phyloP scores from a whole-genome alignment of 2,329 filamentous ascomycete genomes.

The Fusarium lateritium region DNA sequence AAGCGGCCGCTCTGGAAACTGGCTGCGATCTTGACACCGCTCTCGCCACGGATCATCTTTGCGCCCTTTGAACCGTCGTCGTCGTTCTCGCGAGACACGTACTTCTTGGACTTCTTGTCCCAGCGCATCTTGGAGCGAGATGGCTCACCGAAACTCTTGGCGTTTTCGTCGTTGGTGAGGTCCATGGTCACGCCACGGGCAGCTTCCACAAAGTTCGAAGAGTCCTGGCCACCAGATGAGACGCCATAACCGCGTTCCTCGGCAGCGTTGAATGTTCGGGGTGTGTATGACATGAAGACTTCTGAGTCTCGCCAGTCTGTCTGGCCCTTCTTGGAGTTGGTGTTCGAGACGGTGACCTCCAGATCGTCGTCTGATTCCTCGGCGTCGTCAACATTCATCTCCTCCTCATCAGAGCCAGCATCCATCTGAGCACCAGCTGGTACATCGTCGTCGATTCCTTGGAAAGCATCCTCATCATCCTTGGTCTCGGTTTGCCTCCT shows the following conservation, averaged over 20 bases:
- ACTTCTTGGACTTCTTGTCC: constrained; percentile 98
- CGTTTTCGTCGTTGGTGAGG: constrained; percentile 87
- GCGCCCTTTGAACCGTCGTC: constrained; percentile 85
- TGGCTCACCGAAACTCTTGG: constrained; percentile 83
- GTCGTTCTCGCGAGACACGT: constrained; percentile 92
- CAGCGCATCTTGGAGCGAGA: constrained; percentile 86
- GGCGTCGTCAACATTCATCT: constrained; percentile 58
- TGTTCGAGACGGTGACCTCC: constrained; percentile 79
- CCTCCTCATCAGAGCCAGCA: constrained; percentile 50
- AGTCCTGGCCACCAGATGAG: constrained; percentile 81
- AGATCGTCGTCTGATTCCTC: constrained; percentile 75
- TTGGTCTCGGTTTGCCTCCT: constrained; percentile 63
- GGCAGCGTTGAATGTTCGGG: constrained; percentile 82
- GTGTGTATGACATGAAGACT: constrained; percentile 97
- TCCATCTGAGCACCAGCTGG: constrained; percentile 55
- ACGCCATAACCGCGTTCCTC: constrained; percentile 96
- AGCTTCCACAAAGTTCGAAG: constrained; percentile 84
- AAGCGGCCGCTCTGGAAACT: constrained; percentile 94
- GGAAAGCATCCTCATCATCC: constrained; percentile 58
- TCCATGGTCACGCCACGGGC: constrained; percentile 94
- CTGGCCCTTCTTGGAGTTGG: constrained; percentile 66
- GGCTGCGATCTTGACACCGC: constrained; percentile 95
- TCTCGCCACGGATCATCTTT: constrained; percentile 87
- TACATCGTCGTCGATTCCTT: constrained; percentile 51
- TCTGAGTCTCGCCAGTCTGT: constrained; percentile 86